Base-by-base conservation (phyloP, 1,284 basidiomycete species). In the Pascua guehoae region DNA sequence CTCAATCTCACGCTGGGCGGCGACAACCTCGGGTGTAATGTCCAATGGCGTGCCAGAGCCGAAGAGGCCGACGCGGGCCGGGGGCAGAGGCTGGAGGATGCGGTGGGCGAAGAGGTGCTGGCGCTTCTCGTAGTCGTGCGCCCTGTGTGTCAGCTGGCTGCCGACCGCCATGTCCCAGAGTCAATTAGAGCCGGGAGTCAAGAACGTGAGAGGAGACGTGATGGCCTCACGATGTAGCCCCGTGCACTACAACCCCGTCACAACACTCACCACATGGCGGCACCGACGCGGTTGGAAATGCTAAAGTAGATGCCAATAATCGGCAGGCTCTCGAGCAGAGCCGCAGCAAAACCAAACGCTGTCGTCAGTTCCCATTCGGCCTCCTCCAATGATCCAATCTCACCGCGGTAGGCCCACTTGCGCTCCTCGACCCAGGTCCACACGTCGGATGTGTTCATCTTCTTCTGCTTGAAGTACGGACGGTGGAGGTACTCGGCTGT, bases 261-360 rank as follows among this genome's bases (percentile, higher is more conserved):
- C 24, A 16, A 18, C 5, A 67, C 70, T 46, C 42, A 75, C 89
- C 89, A 92, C 91, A 94, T 93, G 1, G 89, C 89, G 1, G 89
- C 88, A 2, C 91, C 91, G 36, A 93, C 83, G 12, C 88, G 81
- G 71, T 93, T 93, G 0, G 89, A 91, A 37, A 94, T 80, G 0
- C 86, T 87, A 70, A 93, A 90, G 9, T 87, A 74, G 4, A 92
- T 76, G 0, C 90, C 91, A 15, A 90, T 68, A 56, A 93, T 81
- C 0, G 91, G 91, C 0, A 91, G 73, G 5, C 83, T 81, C 76
- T 93, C 91, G 0, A 91, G 78, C 8, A 93, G 73, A 0, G 88
- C 84, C 0, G 90, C 88, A 0, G 81, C 73, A 67, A 93, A 91
- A 1, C 91, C 91, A 65, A 93, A 93, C 0, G 81, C 88, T 91